Base-by-base conservation (phyloP, 257 asterid species). In the Scutellaria barbata region DNA sequence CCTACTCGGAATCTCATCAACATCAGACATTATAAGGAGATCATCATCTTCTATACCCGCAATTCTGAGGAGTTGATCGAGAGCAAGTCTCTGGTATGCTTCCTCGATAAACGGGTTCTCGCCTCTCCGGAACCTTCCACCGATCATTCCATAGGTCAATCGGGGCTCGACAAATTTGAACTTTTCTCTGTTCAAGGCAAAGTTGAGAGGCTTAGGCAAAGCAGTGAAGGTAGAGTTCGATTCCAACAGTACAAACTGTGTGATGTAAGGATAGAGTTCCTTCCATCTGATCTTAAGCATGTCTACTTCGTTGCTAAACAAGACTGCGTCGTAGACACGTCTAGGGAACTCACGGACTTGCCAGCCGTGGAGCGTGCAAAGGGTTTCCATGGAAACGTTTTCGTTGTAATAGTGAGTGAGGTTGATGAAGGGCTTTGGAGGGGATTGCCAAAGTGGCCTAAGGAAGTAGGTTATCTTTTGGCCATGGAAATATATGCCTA, bases 321-420 rank as follows among this genome's bases (percentile, higher is more conserved):
- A 53, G 57, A 88, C 89, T 0, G 92, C 95, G 43, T 88, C 95
- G 60, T 75, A 88, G 1, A 88, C 92, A 0, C 90, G 90, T 63
- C 95, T 78, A 3, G 95, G 96, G 75, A 72, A 86, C 62, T 85
- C 90, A 1, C 96, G 92, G 16, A 81, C 56, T 9, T 79, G 79
- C 92, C 96, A 88, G 0, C 92, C 96, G 4, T 89, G 96, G 20
- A 86, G 92, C 72, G 48, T 79, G 83, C 96, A 89, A 6, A 89
- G 92, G 16, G 74, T 81, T 74, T 81, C 82, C 90, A 84, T 85
- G 0, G 96, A 67, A 14, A 79, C 90, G 14, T 89, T 85, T 51
- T 85, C 86, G 10, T 83, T 83, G 41, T 89, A 83, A 64, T 89
- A 89, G 71, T 89, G 92, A 13, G 88, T 80, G 42, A 89, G 43